These are phyloP conservation scores for Gymnopilus dilepis DNA, from an alignment of 768 basidiomycete species.

Conservation along the genomic window DNA sequence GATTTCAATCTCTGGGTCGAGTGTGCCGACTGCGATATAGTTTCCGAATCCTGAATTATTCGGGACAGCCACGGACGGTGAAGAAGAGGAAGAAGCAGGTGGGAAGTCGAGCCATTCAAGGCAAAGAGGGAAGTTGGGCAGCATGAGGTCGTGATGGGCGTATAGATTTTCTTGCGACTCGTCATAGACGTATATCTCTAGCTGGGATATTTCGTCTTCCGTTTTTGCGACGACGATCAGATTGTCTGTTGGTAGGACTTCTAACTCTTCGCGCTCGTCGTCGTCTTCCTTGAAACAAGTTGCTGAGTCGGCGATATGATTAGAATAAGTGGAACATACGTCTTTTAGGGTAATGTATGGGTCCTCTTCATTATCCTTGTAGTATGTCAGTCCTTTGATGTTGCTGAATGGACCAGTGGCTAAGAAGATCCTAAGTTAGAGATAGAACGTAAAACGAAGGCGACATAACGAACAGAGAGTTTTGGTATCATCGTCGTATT, in stretches of 20 bases:
- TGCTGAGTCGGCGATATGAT: constrained; percentile 15
- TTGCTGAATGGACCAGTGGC: constrained; percentile 88
- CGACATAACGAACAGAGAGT: constrained; percentile 36
- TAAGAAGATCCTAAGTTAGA: constrained; percentile 30
- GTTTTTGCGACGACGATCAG: constrained; percentile 93
- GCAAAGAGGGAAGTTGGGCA: constrained; percentile 96
- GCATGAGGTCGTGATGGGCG: constrained; percentile 96
- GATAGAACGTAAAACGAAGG: constrained; percentile 6
- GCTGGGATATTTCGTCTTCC: constrained; percentile 93
- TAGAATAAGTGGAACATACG: constrained; percentile 47
- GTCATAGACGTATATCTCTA: constrained; percentile 96
- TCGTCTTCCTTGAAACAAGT: constrained; percentile 62
- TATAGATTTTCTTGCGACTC: constrained; percentile 91
- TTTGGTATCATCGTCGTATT: constrained; percentile 83
- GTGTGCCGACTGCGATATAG: constrained; percentile 95
- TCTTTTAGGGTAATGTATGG: constrained; percentile 97
- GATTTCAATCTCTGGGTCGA: constrained; percentile 98
- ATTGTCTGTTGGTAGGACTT: constrained; percentile 90
- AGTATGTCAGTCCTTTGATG: constrained; percentile 93
- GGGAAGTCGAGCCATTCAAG: constrained; percentile 99
- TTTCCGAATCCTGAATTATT: constrained; percentile 64
- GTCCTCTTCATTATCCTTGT: constrained; percentile 91
- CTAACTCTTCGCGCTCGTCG: constrained; percentile 87
- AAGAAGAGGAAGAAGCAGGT: constrained; percentile 58
- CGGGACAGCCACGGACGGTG: constrained; percentile 33